A percentile compares a stretch with the other conserved stretches of the same genome.
Conservation (phyloP, 1,139 yeast species). For the Hyphopichia buzzinii region DNA sequence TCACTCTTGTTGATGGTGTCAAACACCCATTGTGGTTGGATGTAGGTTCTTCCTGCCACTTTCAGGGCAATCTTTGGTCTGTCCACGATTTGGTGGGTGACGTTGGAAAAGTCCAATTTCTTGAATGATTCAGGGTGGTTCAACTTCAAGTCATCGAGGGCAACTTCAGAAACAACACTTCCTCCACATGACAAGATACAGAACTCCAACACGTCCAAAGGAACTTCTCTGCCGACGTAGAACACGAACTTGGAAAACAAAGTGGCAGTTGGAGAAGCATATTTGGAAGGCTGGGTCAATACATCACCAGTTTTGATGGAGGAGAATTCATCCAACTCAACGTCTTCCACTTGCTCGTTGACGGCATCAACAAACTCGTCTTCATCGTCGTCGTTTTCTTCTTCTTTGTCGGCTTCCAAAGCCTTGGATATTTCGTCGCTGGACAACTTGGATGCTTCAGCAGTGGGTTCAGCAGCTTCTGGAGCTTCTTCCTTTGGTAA, state of each 20-base stretch:
- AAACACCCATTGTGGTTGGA: conserved; percentile 98
- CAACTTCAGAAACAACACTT: conserved; percentile 77
- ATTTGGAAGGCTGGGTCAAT: conserved; percentile 75
- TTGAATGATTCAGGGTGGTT: conserved; percentile 39
- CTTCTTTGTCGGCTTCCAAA: conserved; percentile 47
- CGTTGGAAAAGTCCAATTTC: conserved; percentile 59
- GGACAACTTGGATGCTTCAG: conserved; percentile 41
- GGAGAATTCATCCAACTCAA: conserved; percentile 67
- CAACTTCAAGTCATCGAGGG: conserved; percentile 67
- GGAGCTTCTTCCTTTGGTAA: conserved; percentile 31
- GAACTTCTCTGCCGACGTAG: conserved; percentile 93
- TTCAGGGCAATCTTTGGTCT: conserved; percentile 77
- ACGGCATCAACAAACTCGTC: too few species aligned
- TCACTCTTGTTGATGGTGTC: conserved; percentile 82
- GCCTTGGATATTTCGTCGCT: conserved; percentile 49
- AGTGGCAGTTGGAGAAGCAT: conserved; percentile 54
- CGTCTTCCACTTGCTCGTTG: conserved; percentile 44
- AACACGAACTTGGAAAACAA: conserved; percentile 76
- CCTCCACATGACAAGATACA: conserved; percentile 89
- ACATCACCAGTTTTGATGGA: conserved; percentile 68
- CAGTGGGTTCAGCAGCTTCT: conserved; percentile 13
- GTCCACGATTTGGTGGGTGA: conserved; percentile 94
- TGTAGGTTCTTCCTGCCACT: conserved; percentile 87
- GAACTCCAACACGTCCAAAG: conserved; percentile 87
- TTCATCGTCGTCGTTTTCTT: conserved; percentile 37